Evolutionary conservation across 2,329 filamentous ascomycete species (phyloP).

Genomic region (Penicillium sp.): DNA sequence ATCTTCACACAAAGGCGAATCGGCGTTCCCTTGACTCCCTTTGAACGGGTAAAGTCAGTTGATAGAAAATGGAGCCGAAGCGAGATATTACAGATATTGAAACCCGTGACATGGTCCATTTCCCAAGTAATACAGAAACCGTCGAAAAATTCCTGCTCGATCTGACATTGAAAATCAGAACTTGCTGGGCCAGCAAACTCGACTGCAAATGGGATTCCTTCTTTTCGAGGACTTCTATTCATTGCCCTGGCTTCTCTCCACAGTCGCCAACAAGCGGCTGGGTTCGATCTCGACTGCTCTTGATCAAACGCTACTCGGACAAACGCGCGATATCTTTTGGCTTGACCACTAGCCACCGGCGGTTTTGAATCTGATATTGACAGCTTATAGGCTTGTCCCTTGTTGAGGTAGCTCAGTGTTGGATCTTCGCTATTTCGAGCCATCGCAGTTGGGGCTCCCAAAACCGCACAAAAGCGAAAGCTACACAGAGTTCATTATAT

Average conservation of each 20-base stretch:
- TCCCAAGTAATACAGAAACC: slow-evolving; percentile 88
- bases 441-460: slow-evolving; percentile 94
- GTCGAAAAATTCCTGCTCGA: slow-evolving; percentile 78
- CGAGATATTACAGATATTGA: slow-evolving; percentile 73
- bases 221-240: slow-evolving; percentile 85
- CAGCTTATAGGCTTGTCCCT: slow-evolving; percentile 82
- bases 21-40: slow-evolving; percentile 92
- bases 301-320: slow-evolving; percentile 92
- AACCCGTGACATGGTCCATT: slow-evolving; percentile 60
- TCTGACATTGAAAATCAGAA: slow-evolving; percentile 54
- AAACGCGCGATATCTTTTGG: slow-evolving; percentile 77
- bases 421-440: slow-evolving; percentile 79
- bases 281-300: slow-evolving; percentile 79
- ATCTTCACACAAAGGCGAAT: slow-evolving; percentile 89
- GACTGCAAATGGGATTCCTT: slow-evolving; percentile 84
- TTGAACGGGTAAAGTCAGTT: slow-evolving; percentile 96
- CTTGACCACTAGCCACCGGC: slow-evolving; percentile 55
- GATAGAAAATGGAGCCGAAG: slow-evolving; percentile 97
- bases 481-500: slow-evolving; percentile 32
- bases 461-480: slow-evolving; percentile 81
- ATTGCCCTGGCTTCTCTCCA: slow-evolving; percentile 92
- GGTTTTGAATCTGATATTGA: slow-evolving; percentile 74
- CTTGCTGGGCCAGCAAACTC: slow-evolving; percentile 73
- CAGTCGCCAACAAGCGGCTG: slow-evolving; percentile 76
- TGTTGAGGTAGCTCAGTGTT: slow-evolving; percentile 94